Evolutionary conservation across 176 grass and related monocot species (phyloP), one percentile per base, ranked within the genome.

Genomic region (Alloteropsis semialata): DNA sequence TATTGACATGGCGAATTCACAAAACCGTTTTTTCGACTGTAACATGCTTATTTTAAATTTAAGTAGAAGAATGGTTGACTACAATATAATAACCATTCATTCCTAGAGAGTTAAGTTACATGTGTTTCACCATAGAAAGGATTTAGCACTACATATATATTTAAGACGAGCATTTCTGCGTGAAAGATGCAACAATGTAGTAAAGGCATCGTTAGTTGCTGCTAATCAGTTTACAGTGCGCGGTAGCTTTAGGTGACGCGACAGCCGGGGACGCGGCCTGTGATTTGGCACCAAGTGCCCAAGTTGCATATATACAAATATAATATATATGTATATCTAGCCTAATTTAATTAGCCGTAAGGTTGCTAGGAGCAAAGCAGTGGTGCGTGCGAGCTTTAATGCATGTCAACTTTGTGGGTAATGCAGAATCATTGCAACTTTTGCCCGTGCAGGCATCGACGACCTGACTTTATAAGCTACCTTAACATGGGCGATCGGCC

Each of bases 371-470:
- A 57, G 6, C 76, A 69, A 85, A 70, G 82, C n/a, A n/a, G n/a
- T 71, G 63, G 34, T 46, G 54, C 54, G 25, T 56, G 63, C 27
- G 1, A 24, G 41, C 84, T 70, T 89, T 39, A 67, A 8, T 14
- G n/a, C n/a, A n/a, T 82, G 16, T 30, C 37, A 82, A 77, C 78
- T 82, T 89, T 77, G 72, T 24, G 45, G 29, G 83, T 65, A 86
- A 86, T 90, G 88, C 88, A 81, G 71, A 69, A 76, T 77, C 83
- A 90, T 82, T 78, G 55, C 63, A 49, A 56, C 61, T 80, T 89
- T 74, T 19, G 29, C 49, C 5, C 24, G 48, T 80, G 32, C 37
- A 63, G 51, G 43, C 71, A 73, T 80, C 45, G 17, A 34, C 19
- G 53, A 57, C 58, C 38, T n/a, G 14, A 39, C 71, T 77, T 70